Evolutionary conservation across 305 asterid species (phyloP).

Genomic region (Fraxinus sp.): DNA sequence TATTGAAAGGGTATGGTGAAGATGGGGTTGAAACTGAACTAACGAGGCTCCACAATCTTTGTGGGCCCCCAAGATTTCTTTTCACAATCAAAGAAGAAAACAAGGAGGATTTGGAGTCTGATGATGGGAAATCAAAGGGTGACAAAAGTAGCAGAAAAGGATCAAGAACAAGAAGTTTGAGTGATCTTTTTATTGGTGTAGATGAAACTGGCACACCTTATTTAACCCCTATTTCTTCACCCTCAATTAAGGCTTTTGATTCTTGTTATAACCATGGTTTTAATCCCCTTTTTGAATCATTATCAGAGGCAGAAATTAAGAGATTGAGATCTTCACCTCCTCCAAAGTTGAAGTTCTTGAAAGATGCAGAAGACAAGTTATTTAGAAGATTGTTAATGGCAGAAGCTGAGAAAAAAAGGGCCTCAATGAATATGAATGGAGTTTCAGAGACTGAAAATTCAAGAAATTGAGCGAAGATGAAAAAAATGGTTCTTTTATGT

Average conservation of each 20-base stretch:
- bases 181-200: conserved; percentile 49
- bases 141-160: conserved; percentile 57
- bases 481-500: conserved; percentile 23
- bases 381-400: conserved; percentile 46
- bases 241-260: conserved; percentile 45
- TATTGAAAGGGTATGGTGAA: conserved; percentile 25
- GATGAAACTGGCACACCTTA: conserved; percentile 37
- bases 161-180: conserved; percentile 65
- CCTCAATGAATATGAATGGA: conserved; percentile 1
- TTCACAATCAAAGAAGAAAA: conserved; percentile 88
- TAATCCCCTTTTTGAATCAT: conserved; percentile 71
- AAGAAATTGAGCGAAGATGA: conserved; percentile 17
- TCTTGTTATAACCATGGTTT: conserved; percentile 50
- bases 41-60: conserved; percentile 71
- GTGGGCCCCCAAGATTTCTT: conserved; percentile 87
- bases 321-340: conserved; percentile 81
- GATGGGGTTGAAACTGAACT: conserved; percentile 64
- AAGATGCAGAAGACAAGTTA: conserved; percentile 90
- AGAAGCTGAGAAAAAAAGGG: conserved; percentile 43
- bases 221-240: conserved; percentile 65
- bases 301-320: conserved; percentile 50
- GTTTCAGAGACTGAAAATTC: neutral
- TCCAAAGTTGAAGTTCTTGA: conserved; percentile 82
- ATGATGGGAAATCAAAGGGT: conserved; percentile 59
- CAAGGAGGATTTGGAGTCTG: conserved; percentile 83